These are phyloP conservation scores for Plantago major DNA, from an alignment of 257 asterid genomes.

Conservation along the genomic window DNA sequence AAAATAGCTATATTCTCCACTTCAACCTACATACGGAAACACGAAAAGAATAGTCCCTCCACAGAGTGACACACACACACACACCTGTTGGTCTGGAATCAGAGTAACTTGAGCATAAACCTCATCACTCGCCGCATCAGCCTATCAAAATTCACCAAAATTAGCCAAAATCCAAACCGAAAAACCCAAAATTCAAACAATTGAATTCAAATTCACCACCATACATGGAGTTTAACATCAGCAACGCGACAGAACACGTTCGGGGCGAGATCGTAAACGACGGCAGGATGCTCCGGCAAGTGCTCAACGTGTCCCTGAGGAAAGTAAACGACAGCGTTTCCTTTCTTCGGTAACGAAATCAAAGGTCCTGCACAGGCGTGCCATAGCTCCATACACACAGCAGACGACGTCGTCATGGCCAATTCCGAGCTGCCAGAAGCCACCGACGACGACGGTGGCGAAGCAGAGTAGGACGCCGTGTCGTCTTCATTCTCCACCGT, in stretches of 20 bases:
- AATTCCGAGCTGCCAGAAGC: background rate
- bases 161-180: background rate
- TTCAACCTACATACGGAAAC: too few relatives aligned
- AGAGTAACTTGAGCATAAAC: conserved; percentile 11
- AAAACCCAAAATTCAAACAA: background rate
- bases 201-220: background rate
- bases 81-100: conserved; percentile 13
- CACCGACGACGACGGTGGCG: conserved; percentile 30
- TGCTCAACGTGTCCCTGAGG: conserved; percentile 93
- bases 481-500: conserved; percentile 59
- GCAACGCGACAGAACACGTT: conserved; percentile 90
- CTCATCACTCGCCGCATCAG: conserved; percentile 10
- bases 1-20: too few relatives aligned
- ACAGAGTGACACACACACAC: background rate
- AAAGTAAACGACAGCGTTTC: conserved; percentile 73
- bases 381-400: conserved; percentile 96
- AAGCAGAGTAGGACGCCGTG: conserved; percentile 15
- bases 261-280: conserved; percentile 59
- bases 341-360: conserved; percentile 89
- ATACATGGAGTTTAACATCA: conserved; percentile 87
- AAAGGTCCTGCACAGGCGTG: conserved; percentile 99
- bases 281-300: conserved; percentile 57
- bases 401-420: conserved; percentile 18
- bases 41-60: background rate
- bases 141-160: background rate